Percentiles rank a stretch among this genome's conserved stretches.
phyloP scores from a whole-genome alignment of 805 yeast species.

The Candida ortonii region DNA sequence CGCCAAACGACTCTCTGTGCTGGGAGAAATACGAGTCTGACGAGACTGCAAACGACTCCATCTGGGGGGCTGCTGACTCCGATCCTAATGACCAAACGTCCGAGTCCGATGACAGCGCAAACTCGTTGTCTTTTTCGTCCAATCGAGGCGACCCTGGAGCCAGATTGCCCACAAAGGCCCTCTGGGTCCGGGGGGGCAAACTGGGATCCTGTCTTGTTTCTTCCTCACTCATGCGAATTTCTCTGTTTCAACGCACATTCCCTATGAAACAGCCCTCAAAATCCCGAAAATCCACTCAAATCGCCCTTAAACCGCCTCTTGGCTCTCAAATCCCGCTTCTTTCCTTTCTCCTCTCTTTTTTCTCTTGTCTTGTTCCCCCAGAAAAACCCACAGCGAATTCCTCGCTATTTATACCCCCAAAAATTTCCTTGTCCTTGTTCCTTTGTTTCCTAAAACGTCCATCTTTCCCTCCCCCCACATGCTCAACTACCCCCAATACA shows the following conservation, averaged over 20 bases:
- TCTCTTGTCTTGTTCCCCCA: too few relatives aligned
- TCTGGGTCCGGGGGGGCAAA: too few relatives aligned
- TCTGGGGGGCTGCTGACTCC: slow-evolving; percentile 12
- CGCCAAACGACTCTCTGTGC: slow-evolving; percentile 29
- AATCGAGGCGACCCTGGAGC: slow-evolving; percentile 32
- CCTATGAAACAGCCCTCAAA: neutral
- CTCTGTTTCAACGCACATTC: neutral
- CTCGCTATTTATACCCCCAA: too few relatives aligned
- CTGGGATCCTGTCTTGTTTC: too few relatives aligned
- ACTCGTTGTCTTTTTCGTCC: slow-evolving; percentile 26
- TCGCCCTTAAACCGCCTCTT: too few relatives aligned
- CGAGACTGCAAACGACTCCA: slow-evolving; percentile 24
- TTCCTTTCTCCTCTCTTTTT: too few relatives aligned
- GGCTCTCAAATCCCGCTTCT: too few relatives aligned
- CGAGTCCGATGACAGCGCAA: slow-evolving; percentile 31
- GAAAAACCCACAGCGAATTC: too few relatives aligned
- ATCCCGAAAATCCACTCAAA: too few relatives aligned
- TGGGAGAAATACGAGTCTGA: slow-evolving; percentile 36
- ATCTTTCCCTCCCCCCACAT: slow-evolving; percentile 33
- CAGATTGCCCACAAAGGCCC: too few relatives aligned
- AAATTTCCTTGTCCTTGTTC: slow-evolving; percentile 1
- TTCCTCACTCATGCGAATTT: too few relatives aligned
- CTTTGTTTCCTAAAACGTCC: too few relatives aligned
- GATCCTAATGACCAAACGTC: slow-evolving; percentile 31
- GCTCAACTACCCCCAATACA: slow-evolving; percentile 85